These are phyloP conservation scores for Pelargonium nanum DNA, from an alignment of 345 rosid species.

Conservation along the genomic window DNA sequence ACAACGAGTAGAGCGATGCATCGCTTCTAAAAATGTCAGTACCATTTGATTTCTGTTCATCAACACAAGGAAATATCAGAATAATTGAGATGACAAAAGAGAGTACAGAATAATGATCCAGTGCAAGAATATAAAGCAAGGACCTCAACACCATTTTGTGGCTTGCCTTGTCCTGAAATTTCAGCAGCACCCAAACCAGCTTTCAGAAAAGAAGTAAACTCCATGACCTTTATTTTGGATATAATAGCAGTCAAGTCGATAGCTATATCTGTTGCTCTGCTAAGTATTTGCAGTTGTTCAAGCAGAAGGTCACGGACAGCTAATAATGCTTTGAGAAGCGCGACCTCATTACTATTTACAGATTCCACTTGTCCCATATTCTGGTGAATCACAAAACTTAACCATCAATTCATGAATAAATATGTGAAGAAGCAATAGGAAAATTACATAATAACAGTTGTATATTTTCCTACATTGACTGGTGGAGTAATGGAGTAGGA, in stretches of 20 bases:
- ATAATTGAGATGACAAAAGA: neutral
- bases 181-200: slow-evolving; percentile 22
- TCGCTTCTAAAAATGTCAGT: slow-evolving; percentile 29
- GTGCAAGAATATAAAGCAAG: slow-evolving; percentile 28
- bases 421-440: neutral
- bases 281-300: slow-evolving; percentile 55
- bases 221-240: slow-evolving; percentile 38
- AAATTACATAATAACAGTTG: slow-evolving; percentile 1
- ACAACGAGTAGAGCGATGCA: slow-evolving; percentile 28
- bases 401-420: neutral
- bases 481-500: no score
- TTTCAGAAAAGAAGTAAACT: slow-evolving; percentile 27
- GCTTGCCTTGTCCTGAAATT: slow-evolving; percentile 48
- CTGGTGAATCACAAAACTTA: slow-evolving; percentile 18
- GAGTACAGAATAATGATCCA: slow-evolving; percentile 5
- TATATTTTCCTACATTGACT: no score
- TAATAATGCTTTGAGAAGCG: slow-evolving; percentile 59
- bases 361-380: slow-evolving; percentile 35
- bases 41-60: slow-evolving; percentile 40
- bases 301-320: slow-evolving; percentile 52
- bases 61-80: slow-evolving; percentile 13
- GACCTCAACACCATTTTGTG: slow-evolving; percentile 73
- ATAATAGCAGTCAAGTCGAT: slow-evolving; percentile 47
- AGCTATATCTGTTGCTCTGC: slow-evolving; percentile 42
- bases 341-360: slow-evolving; percentile 30